Evolutionary conservation across 805 yeast species (phyloP).

Genomic region (Saccharomycopsis fibuligera): DNA sequence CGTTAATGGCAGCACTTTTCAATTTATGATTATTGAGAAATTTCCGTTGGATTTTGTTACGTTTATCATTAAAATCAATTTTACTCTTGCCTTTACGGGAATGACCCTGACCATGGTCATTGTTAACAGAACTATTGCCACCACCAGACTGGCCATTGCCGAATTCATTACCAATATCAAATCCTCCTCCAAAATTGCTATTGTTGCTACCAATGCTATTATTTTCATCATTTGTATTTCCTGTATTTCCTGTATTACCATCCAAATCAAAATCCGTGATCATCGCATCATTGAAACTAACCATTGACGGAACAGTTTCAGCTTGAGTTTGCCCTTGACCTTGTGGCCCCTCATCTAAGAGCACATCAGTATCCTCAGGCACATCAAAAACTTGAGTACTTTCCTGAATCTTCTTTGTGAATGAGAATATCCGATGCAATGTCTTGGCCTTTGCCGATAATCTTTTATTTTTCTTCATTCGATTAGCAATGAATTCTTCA

Average conservation of each 20-base stretch:
- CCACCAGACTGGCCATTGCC: too few relatives aligned
- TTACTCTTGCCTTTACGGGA: conserved; percentile 1
- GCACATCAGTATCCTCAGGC: neutral
- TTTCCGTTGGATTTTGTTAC: too few relatives aligned
- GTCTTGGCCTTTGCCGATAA: conserved; percentile 71
- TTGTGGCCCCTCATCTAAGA: neutral
- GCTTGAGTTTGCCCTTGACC: neutral
- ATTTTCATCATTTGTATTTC: neutral
- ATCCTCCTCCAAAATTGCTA: neutral
- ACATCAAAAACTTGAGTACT: conserved; percentile 38
- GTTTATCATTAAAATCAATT: neutral
- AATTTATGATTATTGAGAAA: too few relatives aligned
- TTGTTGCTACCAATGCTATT: neutral
- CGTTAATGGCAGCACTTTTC: too few relatives aligned
- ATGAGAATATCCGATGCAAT: conserved; percentile 71
- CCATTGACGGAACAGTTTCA: neutral
- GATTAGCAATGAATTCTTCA: conserved; percentile 63
- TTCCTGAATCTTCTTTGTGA: conserved; percentile 69
- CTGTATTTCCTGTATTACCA: conserved; percentile 1
- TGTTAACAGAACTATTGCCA: neutral
- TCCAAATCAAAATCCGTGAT: conserved; percentile 31
- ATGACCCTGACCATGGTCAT: neutral
- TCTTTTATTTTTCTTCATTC: conserved; percentile 45
- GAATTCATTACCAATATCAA: conserved; percentile 1
- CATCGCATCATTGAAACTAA: neutral